Percentiles rank a stretch among this genome's conserved stretches.
These are phyloP conservation scores for Candida methanosorbosa DNA, from an alignment of 805 yeast species.

Conservation along the genomic window DNA sequence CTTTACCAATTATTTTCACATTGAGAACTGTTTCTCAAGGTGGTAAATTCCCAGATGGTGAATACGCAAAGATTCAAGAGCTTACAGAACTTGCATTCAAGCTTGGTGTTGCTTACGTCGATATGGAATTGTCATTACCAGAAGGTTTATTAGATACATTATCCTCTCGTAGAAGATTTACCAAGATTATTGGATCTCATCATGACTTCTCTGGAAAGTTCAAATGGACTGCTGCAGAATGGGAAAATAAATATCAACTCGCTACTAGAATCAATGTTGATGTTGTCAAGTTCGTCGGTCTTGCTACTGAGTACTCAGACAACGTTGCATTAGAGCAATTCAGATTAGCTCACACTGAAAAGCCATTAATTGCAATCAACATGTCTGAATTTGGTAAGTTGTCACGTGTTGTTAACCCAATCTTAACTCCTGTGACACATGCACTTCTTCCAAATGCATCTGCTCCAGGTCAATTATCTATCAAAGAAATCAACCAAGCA, in stretches of 20 bases:
- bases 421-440: conserved; percentile 83
- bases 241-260: conserved; percentile 64
- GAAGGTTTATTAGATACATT: conserved; percentile 42
- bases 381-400: conserved; percentile 71
- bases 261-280: conserved; percentile 64
- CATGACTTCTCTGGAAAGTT: conserved; percentile 61
- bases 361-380: conserved; percentile 78
- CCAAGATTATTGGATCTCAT: conserved; percentile 75
- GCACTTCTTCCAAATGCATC: conserved; percentile 56
- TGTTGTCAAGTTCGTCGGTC: conserved; percentile 75
- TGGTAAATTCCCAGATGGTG: conserved; percentile 65
- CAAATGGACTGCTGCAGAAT: conserved; percentile 62
- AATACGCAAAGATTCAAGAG: conserved; percentile 34
- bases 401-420: conserved; percentile 65
- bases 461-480: conserved; percentile 72
- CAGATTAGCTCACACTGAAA: conserved; percentile 41
- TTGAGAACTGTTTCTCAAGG: conserved; percentile 76
- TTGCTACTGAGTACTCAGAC: conserved; percentile 55
- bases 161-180: conserved; percentile 43
- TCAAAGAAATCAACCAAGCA: conserved; percentile 54
- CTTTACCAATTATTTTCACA: conserved; percentile 75
- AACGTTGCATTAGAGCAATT: conserved; percentile 67
- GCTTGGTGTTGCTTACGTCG: conserved; percentile 74
- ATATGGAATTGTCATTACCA: conserved; percentile 69
- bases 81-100: conserved; percentile 58